Evolutionary conservation across 2,329 filamentous ascomycete genomes (phyloP).

Genomic region (Neonectria coccinea): DNA sequence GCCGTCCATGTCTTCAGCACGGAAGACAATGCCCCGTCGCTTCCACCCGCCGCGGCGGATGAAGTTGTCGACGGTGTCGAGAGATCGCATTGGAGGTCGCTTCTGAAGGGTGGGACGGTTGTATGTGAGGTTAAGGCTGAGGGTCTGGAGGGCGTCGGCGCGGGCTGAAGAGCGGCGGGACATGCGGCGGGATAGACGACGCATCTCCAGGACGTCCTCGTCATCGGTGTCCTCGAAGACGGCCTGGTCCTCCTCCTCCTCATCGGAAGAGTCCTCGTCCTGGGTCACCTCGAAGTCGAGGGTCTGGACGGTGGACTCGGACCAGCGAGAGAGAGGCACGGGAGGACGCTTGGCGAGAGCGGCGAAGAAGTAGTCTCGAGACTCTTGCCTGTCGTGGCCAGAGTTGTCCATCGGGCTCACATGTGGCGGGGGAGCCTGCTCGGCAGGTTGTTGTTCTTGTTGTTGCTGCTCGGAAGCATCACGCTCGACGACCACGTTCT

Average conservation of each 20-base stretch:
- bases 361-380: slow-evolving; percentile 51
- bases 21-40: slow-evolving; percentile 56
- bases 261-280: slow-evolving; percentile 36
- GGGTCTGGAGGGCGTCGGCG: slow-evolving; percentile 39
- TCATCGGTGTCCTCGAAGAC: slow-evolving; percentile 41
- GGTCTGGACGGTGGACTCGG: slow-evolving; percentile 56
- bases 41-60: slow-evolving; percentile 59
- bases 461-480: slow-evolving; percentile 38
- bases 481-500: slow-evolving; percentile 40
- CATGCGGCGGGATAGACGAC: slow-evolving; percentile 36
- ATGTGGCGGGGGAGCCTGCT: slow-evolving; percentile 49
- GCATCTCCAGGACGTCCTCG: slow-evolving; percentile 43
- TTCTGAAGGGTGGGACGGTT: slow-evolving; percentile 46
- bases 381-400: slow-evolving; percentile 41
- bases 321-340: slow-evolving; percentile 55
- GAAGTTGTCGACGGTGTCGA: slow-evolving; percentile 56
- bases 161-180: slow-evolving; percentile 19
- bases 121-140: slow-evolving; percentile 53
- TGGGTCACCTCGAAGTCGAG: slow-evolving; percentile 40
- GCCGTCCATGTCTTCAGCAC: slow-evolving; percentile 50
- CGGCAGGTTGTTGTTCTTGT: slow-evolving; percentile 37
- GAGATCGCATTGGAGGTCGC: slow-evolving; percentile 54
- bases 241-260: slow-evolving; percentile 40
- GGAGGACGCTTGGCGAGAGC: slow-evolving; percentile 46
- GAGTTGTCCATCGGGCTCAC: slow-evolving; percentile 42